phyloP scores from a whole-genome alignment of 345 rosid genomes.

The Syzygium grande region DNA sequence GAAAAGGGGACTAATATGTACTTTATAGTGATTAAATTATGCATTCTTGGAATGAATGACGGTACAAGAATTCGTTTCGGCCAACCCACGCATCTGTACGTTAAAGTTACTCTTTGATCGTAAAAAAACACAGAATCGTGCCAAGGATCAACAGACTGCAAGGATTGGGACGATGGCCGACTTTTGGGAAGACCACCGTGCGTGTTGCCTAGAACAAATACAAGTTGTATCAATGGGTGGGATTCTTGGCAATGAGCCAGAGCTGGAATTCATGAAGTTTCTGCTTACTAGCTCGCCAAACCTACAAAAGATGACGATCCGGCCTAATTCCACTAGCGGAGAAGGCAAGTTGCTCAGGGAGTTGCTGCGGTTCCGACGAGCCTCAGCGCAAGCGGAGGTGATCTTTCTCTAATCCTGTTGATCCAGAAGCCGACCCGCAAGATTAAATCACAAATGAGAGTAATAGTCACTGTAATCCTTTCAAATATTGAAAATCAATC shows the following conservation, averaged over 20 bases:
- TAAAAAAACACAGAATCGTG: not conserved
- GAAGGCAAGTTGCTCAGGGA: not conserved
- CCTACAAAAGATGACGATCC: not conserved
- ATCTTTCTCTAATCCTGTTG: not conserved
- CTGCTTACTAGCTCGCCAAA: not conserved
- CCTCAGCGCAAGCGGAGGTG: not conserved
- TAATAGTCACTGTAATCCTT: not conserved
- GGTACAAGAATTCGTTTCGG: not conserved
- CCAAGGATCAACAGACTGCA: not conserved
- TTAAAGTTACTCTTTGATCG: not conserved
- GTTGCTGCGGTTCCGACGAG: not conserved
- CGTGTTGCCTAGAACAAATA: not conserved
- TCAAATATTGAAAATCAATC: no score
- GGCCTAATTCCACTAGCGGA: not conserved
- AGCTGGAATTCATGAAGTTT: not conserved
- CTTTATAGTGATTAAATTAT: not conserved
- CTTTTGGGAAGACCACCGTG: not conserved
- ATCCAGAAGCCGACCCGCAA: not conserved
- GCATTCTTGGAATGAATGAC: not conserved
- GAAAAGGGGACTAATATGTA: not conserved
- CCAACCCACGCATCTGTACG: not conserved
- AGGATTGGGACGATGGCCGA: not conserved
- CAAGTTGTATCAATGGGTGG: not conserved
- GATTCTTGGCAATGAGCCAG: not conserved
- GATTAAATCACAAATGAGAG: not conserved